Conservation (phyloP, 805 yeast species). For the Barnettozyma siamensis region DNA sequence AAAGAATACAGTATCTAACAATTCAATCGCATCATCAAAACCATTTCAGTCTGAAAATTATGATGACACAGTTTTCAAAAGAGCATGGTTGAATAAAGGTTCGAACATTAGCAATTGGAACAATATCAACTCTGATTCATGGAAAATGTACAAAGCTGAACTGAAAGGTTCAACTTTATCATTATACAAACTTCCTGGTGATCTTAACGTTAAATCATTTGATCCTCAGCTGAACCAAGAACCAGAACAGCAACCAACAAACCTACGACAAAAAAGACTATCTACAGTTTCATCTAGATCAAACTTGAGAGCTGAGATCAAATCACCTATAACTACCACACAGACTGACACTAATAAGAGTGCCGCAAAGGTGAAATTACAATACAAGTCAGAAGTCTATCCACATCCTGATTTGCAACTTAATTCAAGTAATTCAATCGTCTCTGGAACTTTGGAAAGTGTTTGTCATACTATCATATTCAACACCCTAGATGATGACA, state of each 20-base stretch:
- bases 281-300: conserved; percentile 21
- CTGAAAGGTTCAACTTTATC: conserved; percentile 62
- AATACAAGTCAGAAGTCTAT: conserved; percentile 36
- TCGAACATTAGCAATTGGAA: conserved; percentile 25
- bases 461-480: conserved; percentile 70
- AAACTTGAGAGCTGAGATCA: conserved; percentile 12
- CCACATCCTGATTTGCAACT: conserved; percentile 60
- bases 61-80: conserved; percentile 37
- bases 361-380: conserved; percentile 16
- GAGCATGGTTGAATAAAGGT: conserved; percentile 57
- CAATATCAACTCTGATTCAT: conserved; percentile 19
- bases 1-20: background rate
- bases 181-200: conserved; percentile 54
- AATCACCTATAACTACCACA: conserved; percentile 13
- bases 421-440: conserved; percentile 42
- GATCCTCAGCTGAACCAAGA: conserved; percentile 23
- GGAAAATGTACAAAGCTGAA: conserved; percentile 55
- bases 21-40: conserved; percentile 10
- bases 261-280: conserved; percentile 24
- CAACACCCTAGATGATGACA: conserved; percentile 36
- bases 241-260: conserved; percentile 2
- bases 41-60: conserved; percentile 29
- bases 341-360: conserved; percentile 2
- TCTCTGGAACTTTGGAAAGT: conserved; percentile 61
- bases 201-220: conserved; percentile 38